A percentile compares a stretch with the other conserved stretches of the same genome.
phyloP scores from a whole-genome alignment of 2,329 filamentous ascomycete genomes.

The Fusarium burgessii region DNA sequence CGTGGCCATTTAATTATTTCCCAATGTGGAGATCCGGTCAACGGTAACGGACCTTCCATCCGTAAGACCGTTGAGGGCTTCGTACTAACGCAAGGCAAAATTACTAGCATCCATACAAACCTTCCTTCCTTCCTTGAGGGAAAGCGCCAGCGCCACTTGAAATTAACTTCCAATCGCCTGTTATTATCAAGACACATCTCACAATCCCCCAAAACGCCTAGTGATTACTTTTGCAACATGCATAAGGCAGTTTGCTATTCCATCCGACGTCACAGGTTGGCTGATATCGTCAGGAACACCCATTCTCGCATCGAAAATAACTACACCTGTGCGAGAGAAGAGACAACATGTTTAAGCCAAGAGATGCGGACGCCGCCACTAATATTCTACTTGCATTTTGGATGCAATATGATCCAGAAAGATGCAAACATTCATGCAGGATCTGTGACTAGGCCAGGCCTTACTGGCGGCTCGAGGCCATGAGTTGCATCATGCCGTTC shows the following conservation, averaged over 20 bases:
- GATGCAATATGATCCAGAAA: conserved; percentile 10
- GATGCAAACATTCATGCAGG: conserved; percentile 11
- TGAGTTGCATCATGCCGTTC: conserved; percentile 26
- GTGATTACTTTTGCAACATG: conserved; percentile 24
- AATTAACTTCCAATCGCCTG: conserved; percentile 24
- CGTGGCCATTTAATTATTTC: neutral
- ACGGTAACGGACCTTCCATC: conserved; percentile 3
- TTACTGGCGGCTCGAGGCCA: conserved; percentile 6
- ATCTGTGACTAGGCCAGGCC: conserved; percentile 9
- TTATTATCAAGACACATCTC: conserved; percentile 12
- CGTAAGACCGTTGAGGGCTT: conserved; percentile 1
- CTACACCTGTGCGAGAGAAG: conserved; percentile 24
- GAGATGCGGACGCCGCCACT: conserved; percentile 13
- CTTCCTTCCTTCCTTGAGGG: conserved; percentile 3
- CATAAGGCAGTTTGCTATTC: conserved; percentile 16
- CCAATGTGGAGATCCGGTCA: conserved; percentile 7
- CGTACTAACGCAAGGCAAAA: conserved; percentile 19
- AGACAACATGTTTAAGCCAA: conserved; percentile 24
- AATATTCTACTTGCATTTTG: conserved; percentile 12
- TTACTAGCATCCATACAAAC: neutral
- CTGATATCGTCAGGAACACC: conserved; percentile 28
- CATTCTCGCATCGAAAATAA: conserved; percentile 10
- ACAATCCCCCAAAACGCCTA: conserved; percentile 8
- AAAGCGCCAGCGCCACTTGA: conserved; percentile 23
- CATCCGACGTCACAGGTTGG: conserved; percentile 17